A percentile compares a stretch with the other conserved stretches of the same genome.
Conservation (phyloP, 331 rosid species). For the Rhamnella rubrinervis region DNA sequence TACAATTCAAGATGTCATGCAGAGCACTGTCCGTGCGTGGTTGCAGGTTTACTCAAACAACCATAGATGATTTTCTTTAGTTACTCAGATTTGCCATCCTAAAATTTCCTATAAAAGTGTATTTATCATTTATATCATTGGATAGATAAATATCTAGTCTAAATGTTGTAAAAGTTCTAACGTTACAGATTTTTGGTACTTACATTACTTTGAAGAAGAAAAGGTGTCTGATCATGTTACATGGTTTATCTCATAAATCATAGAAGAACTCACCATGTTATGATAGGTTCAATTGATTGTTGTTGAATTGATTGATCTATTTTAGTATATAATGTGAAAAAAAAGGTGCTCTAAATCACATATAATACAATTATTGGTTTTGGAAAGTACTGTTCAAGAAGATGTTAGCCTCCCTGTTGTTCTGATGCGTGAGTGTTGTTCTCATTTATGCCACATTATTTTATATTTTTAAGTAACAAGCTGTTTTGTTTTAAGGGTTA, state of each 20-base stretch:
- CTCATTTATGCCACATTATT: background rate
- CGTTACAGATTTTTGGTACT: no score
- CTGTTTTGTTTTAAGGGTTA: background rate
- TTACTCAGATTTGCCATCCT: no score
- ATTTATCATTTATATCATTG: background rate
- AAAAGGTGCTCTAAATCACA: no score
- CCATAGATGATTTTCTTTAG: background rate
- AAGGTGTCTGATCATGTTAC: background rate
- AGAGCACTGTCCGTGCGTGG: conserved; percentile 26
- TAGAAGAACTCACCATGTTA: no score
- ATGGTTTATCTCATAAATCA: no score
- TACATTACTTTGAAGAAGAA: background rate
- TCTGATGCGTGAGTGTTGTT: no score
- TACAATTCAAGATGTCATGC: conserved; percentile 37
- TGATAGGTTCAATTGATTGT: no score
- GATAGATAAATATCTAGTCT: background rate
- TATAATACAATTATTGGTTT: no score
- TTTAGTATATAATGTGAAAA: no score
- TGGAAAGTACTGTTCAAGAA: no score
- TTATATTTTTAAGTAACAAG: background rate
- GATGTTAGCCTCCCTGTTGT: no score
- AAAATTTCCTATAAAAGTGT: background rate
- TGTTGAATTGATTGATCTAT: no score
- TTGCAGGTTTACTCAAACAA: conserved; percentile 18
- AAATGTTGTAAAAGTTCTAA: background rate